Evolutionary conservation across 352 stramenopile species (phyloP), one percentile per base, ranked within the genome.

Genomic region (Phytophthora aleatoria): DNA sequence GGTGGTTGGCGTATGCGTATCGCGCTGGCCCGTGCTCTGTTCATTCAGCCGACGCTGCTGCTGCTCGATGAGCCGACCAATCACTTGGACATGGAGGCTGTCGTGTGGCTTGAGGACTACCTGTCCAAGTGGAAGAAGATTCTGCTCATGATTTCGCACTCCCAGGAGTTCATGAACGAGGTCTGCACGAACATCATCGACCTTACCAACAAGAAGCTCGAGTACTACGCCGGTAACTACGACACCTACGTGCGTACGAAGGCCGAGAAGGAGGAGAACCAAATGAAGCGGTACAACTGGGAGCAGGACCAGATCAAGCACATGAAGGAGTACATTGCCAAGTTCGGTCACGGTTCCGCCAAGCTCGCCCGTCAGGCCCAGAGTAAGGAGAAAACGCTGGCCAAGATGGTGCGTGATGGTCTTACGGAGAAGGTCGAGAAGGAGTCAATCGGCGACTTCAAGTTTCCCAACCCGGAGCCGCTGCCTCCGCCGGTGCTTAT

Each of bases 321-420:
- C 81, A 99, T 99, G 96, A 99, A 99, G 82, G 96, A 99, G 69
- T 99, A 99, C 83, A 99, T 99, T 80, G 97, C 96, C 30, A 85
- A 89, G n/a, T 99, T 99, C 71, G 97, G 97, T 70, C 97, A 99
- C 86, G 97, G 97, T 69, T 98, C 85, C 16, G 92, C 94, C 48
- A 99, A 99, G 81, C 92, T 99, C 69, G 97, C 97, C 12, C 97
- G 97, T 65, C 97, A 99, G 73, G 96, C 96, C 5, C 96, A 99
- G 76, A 97, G 83, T 74, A 99, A 99, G 74, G 95, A 99, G 78
- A 99, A 99, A 81, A 98, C 98, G n/a, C 83, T 99, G 36, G 89
- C 94, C 57, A 99, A 99, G 79, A 99, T 99, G 97, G 86, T 99
- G 50, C 86, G 96, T 36, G 91, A 91, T 24, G 97, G 97, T 16